Conservation (phyloP, 345 rosid genomes). For the Cardamine resedifolia region DNA sequence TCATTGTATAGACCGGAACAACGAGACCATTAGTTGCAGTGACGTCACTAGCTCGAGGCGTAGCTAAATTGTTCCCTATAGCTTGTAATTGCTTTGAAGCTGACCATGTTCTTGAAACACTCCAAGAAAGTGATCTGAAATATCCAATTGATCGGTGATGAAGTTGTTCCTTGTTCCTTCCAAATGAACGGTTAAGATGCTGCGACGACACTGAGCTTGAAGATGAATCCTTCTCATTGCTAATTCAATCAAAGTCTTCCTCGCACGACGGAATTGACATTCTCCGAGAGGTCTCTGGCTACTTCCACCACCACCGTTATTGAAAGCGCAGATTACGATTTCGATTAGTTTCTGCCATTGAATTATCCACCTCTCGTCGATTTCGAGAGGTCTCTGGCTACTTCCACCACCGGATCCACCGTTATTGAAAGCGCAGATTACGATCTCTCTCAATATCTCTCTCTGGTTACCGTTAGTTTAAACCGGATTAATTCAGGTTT, state of each 20-base stretch:
- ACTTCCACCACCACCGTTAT: conserved; percentile 9
- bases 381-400: no score
- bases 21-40: conserved; percentile 63
- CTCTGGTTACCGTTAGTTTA: no score
- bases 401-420: no score
- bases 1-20: conserved; percentile 65
- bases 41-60: conserved; percentile 59
- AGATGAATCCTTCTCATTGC: conserved; percentile 68
- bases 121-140: conserved; percentile 86
- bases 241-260: conserved; percentile 70
- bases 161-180: conserved; percentile 43
- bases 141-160: conserved; percentile 54
- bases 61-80: conserved; percentile 55
- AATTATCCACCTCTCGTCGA: no score
- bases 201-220: conserved; percentile 32
- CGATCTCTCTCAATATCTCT: no score
- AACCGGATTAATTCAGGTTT: no score
- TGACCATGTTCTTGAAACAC: conserved; percentile 95
- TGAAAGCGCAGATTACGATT: conserved; percentile 71
- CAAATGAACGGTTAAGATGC: conserved; percentile 85
- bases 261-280: conserved; percentile 86
- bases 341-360: conserved; percentile 73
- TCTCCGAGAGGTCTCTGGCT: conserved; percentile 53
- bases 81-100: conserved; percentile 90
- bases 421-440: no score